Base-by-base conservation (phyloP, 2,329 filamentous ascomycete genomes). In the Fusarium vanettenii region DNA sequence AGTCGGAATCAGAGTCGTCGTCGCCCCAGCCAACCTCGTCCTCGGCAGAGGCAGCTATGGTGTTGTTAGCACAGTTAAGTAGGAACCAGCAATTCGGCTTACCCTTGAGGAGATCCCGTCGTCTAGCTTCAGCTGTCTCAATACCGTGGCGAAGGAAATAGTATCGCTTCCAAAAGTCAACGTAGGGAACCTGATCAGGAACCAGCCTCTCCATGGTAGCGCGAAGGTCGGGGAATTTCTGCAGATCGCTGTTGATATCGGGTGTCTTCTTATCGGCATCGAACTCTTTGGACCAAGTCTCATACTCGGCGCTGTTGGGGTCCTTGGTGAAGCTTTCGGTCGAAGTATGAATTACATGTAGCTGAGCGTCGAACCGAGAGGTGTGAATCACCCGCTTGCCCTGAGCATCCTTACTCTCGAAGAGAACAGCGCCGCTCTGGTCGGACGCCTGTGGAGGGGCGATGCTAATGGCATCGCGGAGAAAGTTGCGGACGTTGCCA, bases 301-400 rank as follows among this genome's bases (percentile, higher is more conserved):
- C 88, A 86, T 93, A 98, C 82, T 97, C 92, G 16, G 90, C 88
- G 59, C 92, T 92, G 9, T 89, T 88, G 0, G 95, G 95, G 79
- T 98, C 95, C 80, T 93, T 93, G 65, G 90, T 90, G 83, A 98
- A 97, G 78, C 92, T 94, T 72, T 97, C 93, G 43, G 92, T 83
- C 22, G 92, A 93, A 6, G 94, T 95, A 83, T 99, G 97, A 69
- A 99, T 95, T 37, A 97, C 95, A 81, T 99, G 96, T 71, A 99
- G 87, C 84, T 98, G 97, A 1, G 97, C 97, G 80, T 99, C 97
- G 81, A 98, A 96, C 71, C 97, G 90, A 61, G 95, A 98, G 1
- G 95, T 94, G 82, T 99, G 97, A 74, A 98, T 97, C 18, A 98
- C 95, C 65, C 97, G 90, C 87, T 97, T 98, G 29, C 95, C 96